Conservation (phyloP, 2,329 filamentous ascomycete genomes). For the Paecilomyces variotii region DNA sequence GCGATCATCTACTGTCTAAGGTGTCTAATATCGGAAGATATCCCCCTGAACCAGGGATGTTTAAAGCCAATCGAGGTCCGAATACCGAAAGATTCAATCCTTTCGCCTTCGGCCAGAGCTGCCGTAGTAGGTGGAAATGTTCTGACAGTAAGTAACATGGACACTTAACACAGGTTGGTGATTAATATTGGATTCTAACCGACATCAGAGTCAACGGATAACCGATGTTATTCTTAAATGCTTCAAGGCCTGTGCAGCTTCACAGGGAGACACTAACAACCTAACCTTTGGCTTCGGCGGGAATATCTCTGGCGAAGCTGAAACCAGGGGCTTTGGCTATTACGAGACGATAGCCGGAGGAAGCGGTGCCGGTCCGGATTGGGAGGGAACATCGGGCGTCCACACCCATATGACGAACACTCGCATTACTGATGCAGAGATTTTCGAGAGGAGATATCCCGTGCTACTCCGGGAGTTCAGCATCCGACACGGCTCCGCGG, state of each 20-base stretch:
- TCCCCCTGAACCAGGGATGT: conserved; percentile 76
- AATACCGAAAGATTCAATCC: conserved; percentile 62
- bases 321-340: conserved; percentile 62
- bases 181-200: background rate
- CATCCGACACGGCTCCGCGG: conserved; percentile 55
- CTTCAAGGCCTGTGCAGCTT: conserved; percentile 67
- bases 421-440: conserved; percentile 70
- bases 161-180: background rate
- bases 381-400: conserved; percentile 68
- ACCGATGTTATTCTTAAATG: conserved; percentile 71
- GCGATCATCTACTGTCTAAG: conserved; percentile 77
- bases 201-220: conserved; percentile 52
- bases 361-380: conserved; percentile 62
- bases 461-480: conserved; percentile 65
- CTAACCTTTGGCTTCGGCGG: conserved; percentile 70
- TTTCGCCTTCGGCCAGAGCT: conserved; percentile 62
- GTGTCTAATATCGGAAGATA: conserved; percentile 66
- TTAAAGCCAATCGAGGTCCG: conserved; percentile 62
- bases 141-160: conserved; percentile 44
- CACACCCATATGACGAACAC: conserved; percentile 85
- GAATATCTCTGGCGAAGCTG: conserved; percentile 48
- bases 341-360: conserved; percentile 80
- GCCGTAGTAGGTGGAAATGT: conserved; percentile 75
- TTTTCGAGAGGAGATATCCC: conserved; percentile 70
- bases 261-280: conserved; percentile 71